Conservation (phyloP, 257 asterid genomes). For the Primulina eburnea region DNA sequence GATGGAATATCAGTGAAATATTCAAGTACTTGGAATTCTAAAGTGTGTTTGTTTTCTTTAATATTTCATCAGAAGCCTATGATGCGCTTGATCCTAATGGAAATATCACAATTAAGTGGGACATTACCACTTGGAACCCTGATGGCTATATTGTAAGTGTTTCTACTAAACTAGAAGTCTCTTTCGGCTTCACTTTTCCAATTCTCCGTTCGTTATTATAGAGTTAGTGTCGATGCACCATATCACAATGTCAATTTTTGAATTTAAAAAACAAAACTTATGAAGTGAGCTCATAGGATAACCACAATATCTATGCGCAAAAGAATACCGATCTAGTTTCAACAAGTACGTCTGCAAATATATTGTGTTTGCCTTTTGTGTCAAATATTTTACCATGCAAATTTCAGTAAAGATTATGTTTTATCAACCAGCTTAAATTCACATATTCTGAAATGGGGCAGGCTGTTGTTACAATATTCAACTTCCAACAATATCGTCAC, state of each 20-base stretch:
- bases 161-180: not conserved
- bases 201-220: not conserved
- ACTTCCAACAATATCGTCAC: too few relatives aligned
- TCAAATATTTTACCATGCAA: not conserved
- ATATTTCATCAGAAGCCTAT: constrained; percentile 41
- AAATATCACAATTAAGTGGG: constrained; percentile 64
- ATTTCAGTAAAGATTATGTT: not conserved
- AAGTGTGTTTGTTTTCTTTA: not conserved
- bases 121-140: constrained; percentile 52
- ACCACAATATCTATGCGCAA: too few relatives aligned
- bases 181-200: not conserved
- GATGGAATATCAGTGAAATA: not conserved
- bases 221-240: too few relatives aligned
- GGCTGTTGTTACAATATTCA: constrained; percentile 31
- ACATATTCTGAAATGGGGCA: constrained; percentile 12
- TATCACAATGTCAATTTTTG: not conserved
- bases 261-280: not conserved
- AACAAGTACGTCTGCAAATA: not conserved
- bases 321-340: not conserved
- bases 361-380: not conserved
- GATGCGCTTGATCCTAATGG: constrained; percentile 67
- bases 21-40: not conserved
- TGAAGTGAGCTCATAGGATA: not conserved
- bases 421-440: not conserved
- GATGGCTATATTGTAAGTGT: constrained; percentile 61